Percentiles rank a stretch among this genome's conserved stretches.
Evolutionary conservation across 495 filamentous ascomycete genomes (phyloP).

Genomic region (Monascus purpureus): DNA sequence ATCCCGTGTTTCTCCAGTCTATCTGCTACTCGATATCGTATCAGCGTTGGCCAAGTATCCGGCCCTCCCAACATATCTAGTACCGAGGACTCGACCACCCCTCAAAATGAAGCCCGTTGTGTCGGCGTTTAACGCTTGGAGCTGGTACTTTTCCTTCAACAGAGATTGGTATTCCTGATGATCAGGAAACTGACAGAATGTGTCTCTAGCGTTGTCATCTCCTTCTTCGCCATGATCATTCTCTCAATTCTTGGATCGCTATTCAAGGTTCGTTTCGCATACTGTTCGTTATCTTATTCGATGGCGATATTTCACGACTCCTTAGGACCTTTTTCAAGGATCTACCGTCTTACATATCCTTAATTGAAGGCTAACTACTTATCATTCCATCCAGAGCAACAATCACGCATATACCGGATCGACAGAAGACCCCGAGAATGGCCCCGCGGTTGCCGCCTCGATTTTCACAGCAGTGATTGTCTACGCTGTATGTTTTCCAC

Average conservation of each 20-base stretch:
- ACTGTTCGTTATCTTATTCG: not conserved
- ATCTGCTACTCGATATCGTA: too few relatives aligned
- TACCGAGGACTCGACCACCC: too few relatives aligned
- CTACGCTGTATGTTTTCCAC: slow-evolving; percentile 52
- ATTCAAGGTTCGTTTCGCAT: slow-evolving; percentile 42
- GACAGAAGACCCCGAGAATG: slow-evolving; percentile 57
- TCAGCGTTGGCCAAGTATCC: too few relatives aligned
- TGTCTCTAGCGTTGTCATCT: slow-evolving; percentile 61
- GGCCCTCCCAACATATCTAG: too few relatives aligned
- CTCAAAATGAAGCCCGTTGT: slow-evolving; percentile 86
- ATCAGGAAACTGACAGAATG: slow-evolving; percentile 1
- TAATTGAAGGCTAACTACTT: too few relatives aligned
- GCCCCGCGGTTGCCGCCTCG: slow-evolving; percentile 61
- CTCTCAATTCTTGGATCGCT: slow-evolving; percentile 70
- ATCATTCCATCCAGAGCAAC: too few relatives aligned
- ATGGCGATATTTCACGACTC: too few relatives aligned
- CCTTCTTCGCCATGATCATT: slow-evolving; percentile 75
- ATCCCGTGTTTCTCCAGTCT: too few relatives aligned
- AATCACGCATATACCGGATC: slow-evolving; percentile 72
- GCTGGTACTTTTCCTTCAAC: slow-evolving; percentile 45
- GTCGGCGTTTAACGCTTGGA: slow-evolving; percentile 82
- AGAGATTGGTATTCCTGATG: not conserved
- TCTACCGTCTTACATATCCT: too few relatives aligned
- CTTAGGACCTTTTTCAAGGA: too few relatives aligned
- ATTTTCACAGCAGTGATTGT: slow-evolving; percentile 76